phyloP scores from a whole-genome alignment of 228 moss, liverwort and hornwort species.

The Sphagnum fallax region DNA sequence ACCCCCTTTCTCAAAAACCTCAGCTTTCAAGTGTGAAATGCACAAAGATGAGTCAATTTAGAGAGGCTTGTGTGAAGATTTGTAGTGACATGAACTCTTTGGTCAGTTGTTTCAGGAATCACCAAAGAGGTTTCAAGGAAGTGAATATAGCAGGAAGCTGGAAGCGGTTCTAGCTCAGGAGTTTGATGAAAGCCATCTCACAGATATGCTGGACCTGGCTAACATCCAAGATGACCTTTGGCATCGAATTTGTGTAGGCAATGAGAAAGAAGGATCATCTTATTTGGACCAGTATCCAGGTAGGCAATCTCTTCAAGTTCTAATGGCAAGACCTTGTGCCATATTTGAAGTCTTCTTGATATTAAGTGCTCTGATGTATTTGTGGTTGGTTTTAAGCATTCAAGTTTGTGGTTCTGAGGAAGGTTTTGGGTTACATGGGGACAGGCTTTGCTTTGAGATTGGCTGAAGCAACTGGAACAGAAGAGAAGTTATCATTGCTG shows the following conservation, averaged over 20 bases:
- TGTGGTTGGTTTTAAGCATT: too few relatives aligned
- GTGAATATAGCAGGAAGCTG: constrained; percentile 49
- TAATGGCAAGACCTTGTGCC: too few relatives aligned
- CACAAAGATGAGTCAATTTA: too few relatives aligned
- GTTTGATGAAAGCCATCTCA: constrained; percentile 40
- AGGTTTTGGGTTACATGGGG: too few relatives aligned
- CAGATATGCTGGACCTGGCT: constrained; percentile 22
- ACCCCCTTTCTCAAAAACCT: too few relatives aligned
- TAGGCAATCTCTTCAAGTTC: constrained; percentile 5
- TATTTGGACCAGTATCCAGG: constrained; percentile 80
- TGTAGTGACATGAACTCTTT: too few relatives aligned
- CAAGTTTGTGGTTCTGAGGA: too few relatives aligned
- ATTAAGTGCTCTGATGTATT: too few relatives aligned
- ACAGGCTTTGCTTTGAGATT: constrained; percentile 58
- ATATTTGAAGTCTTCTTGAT: too few relatives aligned
- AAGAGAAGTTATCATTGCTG: constrained; percentile 49
- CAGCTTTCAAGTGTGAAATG: too few relatives aligned
- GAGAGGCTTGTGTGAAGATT: too few relatives aligned
- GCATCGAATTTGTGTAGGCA: constrained; percentile 32
- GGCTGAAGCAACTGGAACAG: constrained; percentile 23
- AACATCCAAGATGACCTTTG: constrained; percentile 42
- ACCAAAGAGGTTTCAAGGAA: constrained; percentile 22
- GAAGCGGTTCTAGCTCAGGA: constrained; percentile 28
- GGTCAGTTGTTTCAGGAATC: too few relatives aligned
- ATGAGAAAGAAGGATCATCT: constrained; percentile 44